Percentiles rank a stretch among this genome's conserved stretches.
Conservation (phyloP, 257 asterid genomes). For the Ilex asprella region DNA sequence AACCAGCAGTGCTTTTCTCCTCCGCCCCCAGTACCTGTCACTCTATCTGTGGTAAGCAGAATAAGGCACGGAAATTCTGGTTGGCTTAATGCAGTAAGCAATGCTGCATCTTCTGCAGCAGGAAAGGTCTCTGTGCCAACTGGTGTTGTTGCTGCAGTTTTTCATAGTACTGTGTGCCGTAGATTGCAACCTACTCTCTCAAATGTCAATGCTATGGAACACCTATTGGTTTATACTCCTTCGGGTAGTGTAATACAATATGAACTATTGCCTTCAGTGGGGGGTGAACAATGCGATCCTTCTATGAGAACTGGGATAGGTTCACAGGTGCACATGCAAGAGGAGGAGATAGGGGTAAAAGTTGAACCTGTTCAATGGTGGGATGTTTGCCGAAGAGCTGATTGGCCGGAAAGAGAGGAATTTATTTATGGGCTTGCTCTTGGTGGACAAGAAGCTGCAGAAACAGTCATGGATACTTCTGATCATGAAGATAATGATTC, state of each 20-base stretch:
- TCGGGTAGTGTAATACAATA: slow-evolving; percentile 43
- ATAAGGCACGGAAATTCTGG: slow-evolving; percentile 27
- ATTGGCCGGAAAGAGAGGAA: slow-evolving; percentile 55
- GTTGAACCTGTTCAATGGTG: slow-evolving; percentile 42
- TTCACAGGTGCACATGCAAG: slow-evolving; percentile 32
- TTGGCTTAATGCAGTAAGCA: slow-evolving; percentile 41
- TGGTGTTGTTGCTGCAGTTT: slow-evolving; percentile 41
- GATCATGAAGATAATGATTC: slow-evolving; percentile 20
- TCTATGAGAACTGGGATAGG: slow-evolving; percentile 27
- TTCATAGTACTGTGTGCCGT: slow-evolving; percentile 25
- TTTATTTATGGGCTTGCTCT: slow-evolving; percentile 19
- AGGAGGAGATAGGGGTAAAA: slow-evolving; percentile 38
- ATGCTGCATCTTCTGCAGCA: slow-evolving; percentile 41
- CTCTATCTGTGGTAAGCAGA: slow-evolving; percentile 40
- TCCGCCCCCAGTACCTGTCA: slow-evolving; percentile 30
- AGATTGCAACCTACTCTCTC: slow-evolving; percentile 21
- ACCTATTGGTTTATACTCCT: slow-evolving; percentile 39
- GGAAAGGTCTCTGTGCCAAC: slow-evolving; percentile 33
- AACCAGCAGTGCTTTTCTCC: slow-evolving; percentile 23
- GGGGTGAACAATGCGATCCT: slow-evolving; percentile 26
- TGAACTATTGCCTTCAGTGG: slow-evolving; percentile 34
- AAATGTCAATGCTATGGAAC: slow-evolving; percentile 29
- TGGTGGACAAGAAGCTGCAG: slow-evolving; percentile 21
- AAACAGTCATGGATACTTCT: slow-evolving; percentile 16
- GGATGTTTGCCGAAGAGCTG: slow-evolving; percentile 53